Conservation (phyloP, 768 basidiomycete species). For the Pulveroboletus sp. region DNA sequence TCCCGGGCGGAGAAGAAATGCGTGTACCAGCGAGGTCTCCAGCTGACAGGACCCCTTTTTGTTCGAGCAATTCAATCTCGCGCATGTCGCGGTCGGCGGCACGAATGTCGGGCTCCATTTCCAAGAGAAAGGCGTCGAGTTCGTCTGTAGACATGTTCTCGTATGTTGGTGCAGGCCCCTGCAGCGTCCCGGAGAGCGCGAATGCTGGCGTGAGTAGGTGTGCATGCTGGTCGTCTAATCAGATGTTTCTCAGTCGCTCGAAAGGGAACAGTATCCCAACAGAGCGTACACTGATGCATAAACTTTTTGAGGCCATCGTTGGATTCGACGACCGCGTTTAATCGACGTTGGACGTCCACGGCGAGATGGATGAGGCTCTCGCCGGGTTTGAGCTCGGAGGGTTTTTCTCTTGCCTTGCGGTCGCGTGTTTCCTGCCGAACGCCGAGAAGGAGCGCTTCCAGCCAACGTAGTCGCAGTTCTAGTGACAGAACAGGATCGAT, state of each 20-base stretch:
- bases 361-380: conserved; percentile 59
- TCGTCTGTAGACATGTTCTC: conserved; percentile 66
- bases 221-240: conserved; percentile 71
- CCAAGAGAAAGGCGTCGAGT: conserved; percentile 65
- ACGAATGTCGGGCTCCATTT: conserved; percentile 84
- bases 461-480: conserved; percentile 73
- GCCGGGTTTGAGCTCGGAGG: conserved; percentile 43
- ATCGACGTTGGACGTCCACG: conserved; percentile 55
- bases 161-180: conserved; percentile 49
- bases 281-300: conserved; percentile 60
- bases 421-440: conserved; percentile 48
- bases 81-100: conserved; percentile 79
- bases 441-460: conserved; percentile 75
- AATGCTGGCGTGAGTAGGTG: conserved; percentile 74
- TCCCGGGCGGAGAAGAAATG: background rate
- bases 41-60: conserved; percentile 67
- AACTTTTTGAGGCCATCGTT: conserved; percentile 76
- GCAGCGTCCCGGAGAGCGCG: conserved; percentile 63
- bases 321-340: conserved; percentile 57
- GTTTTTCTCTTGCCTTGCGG: conserved; percentile 36
- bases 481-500: conserved; percentile 70
- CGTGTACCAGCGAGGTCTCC: conserved; percentile 63
- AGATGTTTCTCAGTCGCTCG: too few species aligned
- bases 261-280: too few species aligned
- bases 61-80: conserved; percentile 69